These are phyloP conservation scores for Thinopyrum elongatum DNA, from an alignment of 176 grass and related monocot species.

Conservation along the genomic window DNA sequence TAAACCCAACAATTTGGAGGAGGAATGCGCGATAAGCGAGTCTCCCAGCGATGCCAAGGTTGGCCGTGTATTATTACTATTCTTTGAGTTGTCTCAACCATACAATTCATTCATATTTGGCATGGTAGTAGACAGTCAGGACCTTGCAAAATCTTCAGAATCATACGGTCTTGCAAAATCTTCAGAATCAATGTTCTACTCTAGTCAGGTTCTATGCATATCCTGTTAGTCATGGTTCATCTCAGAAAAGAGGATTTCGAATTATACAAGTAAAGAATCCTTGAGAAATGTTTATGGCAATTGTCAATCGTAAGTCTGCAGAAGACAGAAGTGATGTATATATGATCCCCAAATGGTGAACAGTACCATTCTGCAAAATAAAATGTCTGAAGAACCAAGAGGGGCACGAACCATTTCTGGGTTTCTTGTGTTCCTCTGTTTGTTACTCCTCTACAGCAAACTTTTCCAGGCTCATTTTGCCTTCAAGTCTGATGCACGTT, in stretches of 20 bases:
- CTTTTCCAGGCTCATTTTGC: neutral
- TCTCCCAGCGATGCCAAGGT: neutral
- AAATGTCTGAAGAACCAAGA: neutral
- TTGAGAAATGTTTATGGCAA: too few species aligned
- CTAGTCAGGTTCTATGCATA: neutral
- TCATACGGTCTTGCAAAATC: neutral
- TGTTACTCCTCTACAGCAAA: too few species aligned
- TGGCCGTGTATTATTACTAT: neutral
- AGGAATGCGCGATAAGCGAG: neutral
- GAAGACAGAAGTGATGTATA: too few species aligned
- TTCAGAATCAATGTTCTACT: neutral
- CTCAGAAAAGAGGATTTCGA: too few species aligned
- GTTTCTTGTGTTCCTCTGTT: too few species aligned
- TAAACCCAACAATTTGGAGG: neutral
- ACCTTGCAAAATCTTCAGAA: too few species aligned
- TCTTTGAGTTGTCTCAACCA: neutral
- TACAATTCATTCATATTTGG: neutral
- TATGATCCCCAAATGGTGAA: too few species aligned
- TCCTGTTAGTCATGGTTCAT: too few species aligned
- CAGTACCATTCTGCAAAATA: too few species aligned
- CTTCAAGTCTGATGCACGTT: neutral
- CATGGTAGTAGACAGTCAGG: neutral
- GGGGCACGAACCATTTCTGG: too few species aligned
- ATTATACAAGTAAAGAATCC: too few species aligned
- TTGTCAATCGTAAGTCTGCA: too few species aligned